Conservation (phyloP, 257 asterid genomes). For the Ligustrum vulgare region DNA sequence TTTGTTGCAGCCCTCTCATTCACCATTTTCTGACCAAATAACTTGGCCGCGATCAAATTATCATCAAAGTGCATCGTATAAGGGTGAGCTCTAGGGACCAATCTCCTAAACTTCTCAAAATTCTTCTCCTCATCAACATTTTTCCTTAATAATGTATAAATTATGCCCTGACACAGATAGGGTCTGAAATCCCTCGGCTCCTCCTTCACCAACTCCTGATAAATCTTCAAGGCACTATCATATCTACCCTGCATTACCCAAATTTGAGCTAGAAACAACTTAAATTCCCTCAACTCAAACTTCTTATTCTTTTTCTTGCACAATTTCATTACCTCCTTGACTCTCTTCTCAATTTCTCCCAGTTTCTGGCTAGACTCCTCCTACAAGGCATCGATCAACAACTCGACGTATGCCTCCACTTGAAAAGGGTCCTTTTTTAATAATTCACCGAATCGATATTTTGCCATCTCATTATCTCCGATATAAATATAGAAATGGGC, state of each 20-base stretch:
- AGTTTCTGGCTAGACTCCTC: slow-evolving; percentile 52
- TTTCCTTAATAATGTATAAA: slow-evolving; percentile 73
- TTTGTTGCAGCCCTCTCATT: too few relatives aligned
- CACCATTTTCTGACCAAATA: slow-evolving; percentile 56
- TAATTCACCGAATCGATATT: slow-evolving; percentile 56
- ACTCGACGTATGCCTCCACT: slow-evolving; percentile 86
- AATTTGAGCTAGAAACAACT: slow-evolving; percentile 80
- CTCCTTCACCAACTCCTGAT: slow-evolving; percentile 70
- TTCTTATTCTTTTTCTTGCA: slow-evolving; percentile 58
- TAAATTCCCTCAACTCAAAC: slow-evolving; percentile 68
- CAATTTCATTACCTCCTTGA: slow-evolving; percentile 53
- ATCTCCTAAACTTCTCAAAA: slow-evolving; percentile 72
- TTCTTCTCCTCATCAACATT: slow-evolving; percentile 68
- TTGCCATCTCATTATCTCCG: slow-evolving; percentile 61
- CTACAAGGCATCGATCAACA: slow-evolving; percentile 65
- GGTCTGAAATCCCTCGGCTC: slow-evolving; percentile 97
- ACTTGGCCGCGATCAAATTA: slow-evolving; percentile 78
- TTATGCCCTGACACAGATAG: slow-evolving; percentile 82
- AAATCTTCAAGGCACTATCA: slow-evolving; percentile 60
- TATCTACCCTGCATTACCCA: slow-evolving; percentile 65
- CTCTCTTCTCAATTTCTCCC: slow-evolving; percentile 42
- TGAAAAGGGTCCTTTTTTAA: slow-evolving; percentile 62
- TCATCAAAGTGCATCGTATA: slow-evolving; percentile 79
- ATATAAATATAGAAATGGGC: slow-evolving; percentile 57
- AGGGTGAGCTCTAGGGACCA: slow-evolving; percentile 87